Percentiles rank a stretch among this genome's conserved stretches.
phyloP scores from a whole-genome alignment of 371 early-diverging fungal genomes.

The Mucor mucedo region DNA sequence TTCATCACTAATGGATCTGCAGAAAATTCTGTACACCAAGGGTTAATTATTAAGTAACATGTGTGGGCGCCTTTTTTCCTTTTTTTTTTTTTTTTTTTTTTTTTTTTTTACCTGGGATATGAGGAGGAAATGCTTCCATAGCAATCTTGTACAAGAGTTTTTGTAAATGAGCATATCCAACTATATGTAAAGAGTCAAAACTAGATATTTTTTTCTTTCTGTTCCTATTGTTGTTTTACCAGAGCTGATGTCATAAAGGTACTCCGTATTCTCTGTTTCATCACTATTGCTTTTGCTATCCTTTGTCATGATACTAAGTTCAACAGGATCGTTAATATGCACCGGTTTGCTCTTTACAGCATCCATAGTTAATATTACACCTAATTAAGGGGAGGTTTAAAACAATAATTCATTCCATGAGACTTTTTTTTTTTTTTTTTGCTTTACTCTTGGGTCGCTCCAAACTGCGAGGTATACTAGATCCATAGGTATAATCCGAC shows the following conservation, averaged over 20 bases:
- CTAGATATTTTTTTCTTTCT: not conserved
- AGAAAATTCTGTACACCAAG: conserved; percentile 38
- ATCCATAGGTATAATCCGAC: conserved; percentile 34
- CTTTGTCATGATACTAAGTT: conserved; percentile 13
- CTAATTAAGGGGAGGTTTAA: not conserved
- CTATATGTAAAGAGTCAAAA: conserved; percentile 5
- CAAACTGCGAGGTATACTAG: conserved; percentile 26
- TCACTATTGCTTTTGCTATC: conserved; percentile 3
- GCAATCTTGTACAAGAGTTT: conserved; percentile 48
- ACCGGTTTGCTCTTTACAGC: conserved; percentile 18
- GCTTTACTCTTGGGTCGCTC: conserved; percentile 31
- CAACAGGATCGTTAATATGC: conserved; percentile 16
- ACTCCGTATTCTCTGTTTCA: conserved; percentile 2
- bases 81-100: not conserved
- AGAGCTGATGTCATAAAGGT: conserved; percentile 13
- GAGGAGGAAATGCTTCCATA: conserved; percentile 54
- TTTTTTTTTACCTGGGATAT: conserved; percentile 45
- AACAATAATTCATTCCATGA: not conserved
- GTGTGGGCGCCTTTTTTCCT: not conserved
- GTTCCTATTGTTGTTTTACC: conserved; percentile 7
- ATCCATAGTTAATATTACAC: conserved; percentile 31
- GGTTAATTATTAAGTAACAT: not conserved
- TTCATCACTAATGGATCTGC: conserved; percentile 47
- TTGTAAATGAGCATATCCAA: conserved; percentile 53
- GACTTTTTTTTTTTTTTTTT: no score